Evolutionary conservation across 169 alveolate species (phyloP).

Genomic region (Plasmodium cynomolgi): DNA sequence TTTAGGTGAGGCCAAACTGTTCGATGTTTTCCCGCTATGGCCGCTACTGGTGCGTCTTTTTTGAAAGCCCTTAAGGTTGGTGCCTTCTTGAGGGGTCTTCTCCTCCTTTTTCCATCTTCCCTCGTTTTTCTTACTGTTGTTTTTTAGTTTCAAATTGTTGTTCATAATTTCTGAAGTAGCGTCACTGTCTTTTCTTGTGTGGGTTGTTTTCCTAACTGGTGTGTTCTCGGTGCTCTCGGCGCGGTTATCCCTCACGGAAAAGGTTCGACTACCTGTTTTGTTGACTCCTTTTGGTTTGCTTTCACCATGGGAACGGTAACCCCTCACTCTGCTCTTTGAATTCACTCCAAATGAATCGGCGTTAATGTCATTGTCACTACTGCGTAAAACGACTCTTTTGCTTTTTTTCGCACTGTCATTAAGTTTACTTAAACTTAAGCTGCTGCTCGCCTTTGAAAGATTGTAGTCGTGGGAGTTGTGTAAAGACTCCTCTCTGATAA

Average conservation of each 20-base stretch:
- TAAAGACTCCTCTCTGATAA: not conserved
- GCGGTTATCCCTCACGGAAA: not conserved
- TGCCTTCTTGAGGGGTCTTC: not conserved
- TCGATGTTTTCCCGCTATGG: not conserved
- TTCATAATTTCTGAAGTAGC: not conserved
- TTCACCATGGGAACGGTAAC: not conserved
- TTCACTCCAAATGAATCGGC: not conserved
- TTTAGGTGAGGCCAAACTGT: not conserved
- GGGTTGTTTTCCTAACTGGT: not conserved
- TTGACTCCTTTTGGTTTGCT: not conserved
- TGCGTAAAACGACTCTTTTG: not conserved
- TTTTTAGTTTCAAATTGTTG: not conserved
- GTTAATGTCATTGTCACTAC: not conserved
- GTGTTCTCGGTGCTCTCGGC: not conserved
- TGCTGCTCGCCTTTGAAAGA: not conserved
- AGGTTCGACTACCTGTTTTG: not conserved
- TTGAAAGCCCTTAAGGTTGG: not conserved
- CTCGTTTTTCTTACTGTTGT: not conserved
- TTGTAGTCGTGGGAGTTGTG: not conserved
- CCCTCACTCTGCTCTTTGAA: not conserved
- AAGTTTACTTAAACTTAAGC: not conserved
- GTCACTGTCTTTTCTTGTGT: not conserved
- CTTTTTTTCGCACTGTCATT: not conserved
- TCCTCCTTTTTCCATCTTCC: not conserved
- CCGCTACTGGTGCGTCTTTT: not conserved